A percentile compares a stretch with the other conserved stretches of the same genome.
Conservation (phyloP, 2,329 filamentous ascomycete species). For the Tolypocladium ovalisporum region DNA sequence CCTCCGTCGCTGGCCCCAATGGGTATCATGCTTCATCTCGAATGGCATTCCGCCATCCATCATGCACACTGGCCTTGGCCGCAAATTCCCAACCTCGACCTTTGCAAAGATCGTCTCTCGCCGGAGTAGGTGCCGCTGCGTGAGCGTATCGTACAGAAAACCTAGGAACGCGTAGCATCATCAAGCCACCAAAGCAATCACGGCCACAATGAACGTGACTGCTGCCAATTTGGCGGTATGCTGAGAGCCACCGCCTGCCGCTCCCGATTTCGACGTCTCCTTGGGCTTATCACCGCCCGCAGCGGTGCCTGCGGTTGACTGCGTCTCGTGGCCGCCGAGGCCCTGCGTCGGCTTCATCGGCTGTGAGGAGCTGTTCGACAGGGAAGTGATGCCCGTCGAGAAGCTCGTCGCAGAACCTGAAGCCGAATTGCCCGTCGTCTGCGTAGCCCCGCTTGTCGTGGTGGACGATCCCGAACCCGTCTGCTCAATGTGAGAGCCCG, state of each 20-base stretch:
- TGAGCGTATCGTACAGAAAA: neutral
- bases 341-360: conserved; percentile 4
- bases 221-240: neutral
- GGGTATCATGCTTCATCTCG: neutral
- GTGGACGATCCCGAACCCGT: neutral
- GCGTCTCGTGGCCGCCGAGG: conserved; percentile 11
- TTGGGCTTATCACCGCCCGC: conserved; percentile 1
- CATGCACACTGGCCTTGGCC: neutral
- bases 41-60: neutral
- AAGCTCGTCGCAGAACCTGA: conserved; percentile 1
- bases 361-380: neutral
- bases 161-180: neutral
- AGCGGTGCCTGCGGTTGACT: neutral
- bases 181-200: conserved; percentile 1
- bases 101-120: neutral
- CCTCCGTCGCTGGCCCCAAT: neutral
- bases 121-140: neutral
- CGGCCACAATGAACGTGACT: neutral
- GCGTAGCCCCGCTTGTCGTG: neutral
- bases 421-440: neutral
- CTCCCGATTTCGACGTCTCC: conserved; percentile 4
- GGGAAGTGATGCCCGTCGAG: neutral
- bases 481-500: neutral
- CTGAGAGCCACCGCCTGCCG: neutral
- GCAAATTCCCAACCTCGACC: neutral